Conservation (phyloP, 805 yeast genomes). For the Candida patagonica region DNA sequence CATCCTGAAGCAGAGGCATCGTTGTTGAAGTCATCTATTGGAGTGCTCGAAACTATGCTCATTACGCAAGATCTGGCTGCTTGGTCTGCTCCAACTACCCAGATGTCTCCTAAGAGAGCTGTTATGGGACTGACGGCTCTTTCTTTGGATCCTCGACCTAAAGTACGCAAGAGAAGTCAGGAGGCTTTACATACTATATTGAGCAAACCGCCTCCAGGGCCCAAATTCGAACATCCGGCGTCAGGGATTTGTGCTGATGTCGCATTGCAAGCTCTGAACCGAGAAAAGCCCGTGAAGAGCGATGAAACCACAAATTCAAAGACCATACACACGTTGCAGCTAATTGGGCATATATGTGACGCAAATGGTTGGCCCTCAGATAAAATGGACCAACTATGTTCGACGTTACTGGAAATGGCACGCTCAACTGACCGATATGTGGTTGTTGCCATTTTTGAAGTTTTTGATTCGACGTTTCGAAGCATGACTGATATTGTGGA, state of each 20-base stretch:
- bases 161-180: constrained; percentile 89
- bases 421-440: constrained; percentile 77
- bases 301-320: constrained; percentile 37
- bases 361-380: constrained; percentile 77
- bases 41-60: constrained; percentile 71
- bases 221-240: constrained; percentile 70
- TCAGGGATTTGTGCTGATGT: constrained; percentile 60
- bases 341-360: constrained; percentile 59
- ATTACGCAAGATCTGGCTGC: constrained; percentile 70
- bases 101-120: constrained; percentile 67
- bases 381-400: constrained; percentile 65
- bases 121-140: constrained; percentile 67
- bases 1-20: constrained; percentile 67
- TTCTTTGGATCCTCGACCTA: constrained; percentile 83
- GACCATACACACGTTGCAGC: constrained; percentile 68
- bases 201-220: constrained; percentile 63
- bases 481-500: constrained; percentile 49
- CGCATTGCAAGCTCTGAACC: constrained; percentile 45
- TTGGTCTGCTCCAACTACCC: constrained; percentile 46
- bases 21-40: constrained; percentile 70
- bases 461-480: constrained; percentile 71
- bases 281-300: constrained; percentile 21
- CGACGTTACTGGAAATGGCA: constrained; percentile 62
- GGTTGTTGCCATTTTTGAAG: constrained; percentile 72
- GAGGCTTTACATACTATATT: constrained; percentile 71